Evolutionary conservation across 805 yeast genomes (phyloP), one percentile per base, ranked within the genome.

Genomic region (Peterozyma xylosa): DNA sequence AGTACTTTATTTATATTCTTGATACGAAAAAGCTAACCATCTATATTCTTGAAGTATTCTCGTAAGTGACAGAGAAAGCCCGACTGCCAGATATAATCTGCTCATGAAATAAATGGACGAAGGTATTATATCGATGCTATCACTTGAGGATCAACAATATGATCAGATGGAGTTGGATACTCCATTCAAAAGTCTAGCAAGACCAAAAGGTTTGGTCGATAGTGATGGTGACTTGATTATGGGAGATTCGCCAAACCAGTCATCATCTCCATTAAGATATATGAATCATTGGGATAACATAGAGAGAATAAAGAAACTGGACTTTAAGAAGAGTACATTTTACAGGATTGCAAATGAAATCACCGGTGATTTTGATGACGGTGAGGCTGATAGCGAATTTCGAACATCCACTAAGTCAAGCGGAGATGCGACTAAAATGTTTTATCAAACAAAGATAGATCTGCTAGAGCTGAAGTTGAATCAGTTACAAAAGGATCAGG

Each of bases 81-180:
- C 27, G 27, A 21, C 27, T 21, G 27, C 7, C 27, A 21, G 27
- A 21, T 7, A 21, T 21, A 21, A 5, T 21, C 27, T 21, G 27
- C 7, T 21, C 7, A 21, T 7, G 7, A 7, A 21, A 21, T 21
- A 21, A 21, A 21, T 21, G 27, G 7, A 21, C 27, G 27, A 21
- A 7, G 27, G 27, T 21, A 21, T 21, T 4, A 21, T 21, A 21
- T 21, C 27, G 27, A 21, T 21, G 27, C 27, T 21, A 21, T 21
- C 27, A 21, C 27, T 21, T 21, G 27, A 21, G 27, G 27, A 21
- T 21, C 62, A 61, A 9, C 63, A 59, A 38, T 57, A 59, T 3
- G 41, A 37, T 7, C 35, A 9, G 13, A 44, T 44, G 47, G 38
- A 40, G 18, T 15, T 44, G 15, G 47, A 44, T 16, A 29, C 38